Evolutionary conservation across 352 stramenopile genomes (phyloP).

Genomic region (Phytophthora pluvialis): DNA sequence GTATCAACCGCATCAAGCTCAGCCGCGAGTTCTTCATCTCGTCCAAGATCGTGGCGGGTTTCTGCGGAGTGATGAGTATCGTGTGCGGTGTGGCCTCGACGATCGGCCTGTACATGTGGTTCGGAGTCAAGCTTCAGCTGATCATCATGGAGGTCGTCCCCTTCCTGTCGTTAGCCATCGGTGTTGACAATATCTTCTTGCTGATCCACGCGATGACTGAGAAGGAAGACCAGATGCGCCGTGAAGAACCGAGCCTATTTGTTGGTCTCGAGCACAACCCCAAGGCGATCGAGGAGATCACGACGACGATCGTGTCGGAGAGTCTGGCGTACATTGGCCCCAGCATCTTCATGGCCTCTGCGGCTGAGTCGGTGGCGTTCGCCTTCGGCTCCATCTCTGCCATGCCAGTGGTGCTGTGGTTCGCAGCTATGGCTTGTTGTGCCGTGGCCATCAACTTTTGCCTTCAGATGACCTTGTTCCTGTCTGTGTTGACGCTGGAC

Average conservation of each 20-base stretch:
- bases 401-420: slow-evolving; percentile 75
- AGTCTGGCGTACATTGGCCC: slow-evolving; percentile 59
- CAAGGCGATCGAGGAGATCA: slow-evolving; percentile 49
- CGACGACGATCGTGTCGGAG: slow-evolving; percentile 45
- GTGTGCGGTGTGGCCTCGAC: slow-evolving; percentile 62
- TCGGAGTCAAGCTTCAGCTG: slow-evolving; percentile 64
- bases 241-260: slow-evolving; percentile 47
- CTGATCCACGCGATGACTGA: slow-evolving; percentile 63
- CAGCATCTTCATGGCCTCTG: slow-evolving; percentile 72
- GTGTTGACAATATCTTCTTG: slow-evolving; percentile 78
- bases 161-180: slow-evolving; percentile 71
- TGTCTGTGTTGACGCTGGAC: slow-evolving; percentile 68
- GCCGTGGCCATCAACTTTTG: slow-evolving; percentile 68
- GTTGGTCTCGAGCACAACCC: slow-evolving; percentile 47
- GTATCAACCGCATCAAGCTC: slow-evolving; percentile 69
- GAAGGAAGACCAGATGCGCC: slow-evolving; percentile 48
- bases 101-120: slow-evolving; percentile 71
- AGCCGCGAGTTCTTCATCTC: slow-evolving; percentile 55
- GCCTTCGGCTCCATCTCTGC: slow-evolving; percentile 62
- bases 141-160: slow-evolving; percentile 80
- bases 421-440: slow-evolving; percentile 63
- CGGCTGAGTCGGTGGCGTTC: slow-evolving; percentile 60
- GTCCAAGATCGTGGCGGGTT: slow-evolving; percentile 63
- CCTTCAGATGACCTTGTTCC: slow-evolving; percentile 68
- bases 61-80: slow-evolving; percentile 66